phyloP scores from a whole-genome alignment of 306 rosid species.

The Urtica urens region DNA sequence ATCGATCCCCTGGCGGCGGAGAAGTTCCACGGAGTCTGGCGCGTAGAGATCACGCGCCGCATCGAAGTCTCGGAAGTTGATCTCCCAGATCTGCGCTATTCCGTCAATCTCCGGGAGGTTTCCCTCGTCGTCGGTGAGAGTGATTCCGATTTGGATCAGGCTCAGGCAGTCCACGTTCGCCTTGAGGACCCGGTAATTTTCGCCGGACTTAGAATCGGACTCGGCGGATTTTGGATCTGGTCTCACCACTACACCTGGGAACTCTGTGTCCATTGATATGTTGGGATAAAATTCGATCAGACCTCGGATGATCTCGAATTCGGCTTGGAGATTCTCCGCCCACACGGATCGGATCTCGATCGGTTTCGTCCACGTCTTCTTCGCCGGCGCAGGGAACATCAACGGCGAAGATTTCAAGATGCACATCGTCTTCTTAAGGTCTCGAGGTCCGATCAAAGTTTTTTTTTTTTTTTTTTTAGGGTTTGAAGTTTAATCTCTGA shows the following conservation, averaged over 20 bases:
- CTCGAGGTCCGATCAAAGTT: conserved; percentile 2
- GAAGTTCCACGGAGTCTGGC: conserved; percentile 42
- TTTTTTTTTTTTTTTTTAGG: background rate
- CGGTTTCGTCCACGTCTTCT: background rate
- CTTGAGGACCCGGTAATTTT: conserved; percentile 39
- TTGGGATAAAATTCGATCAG: conserved; percentile 26
- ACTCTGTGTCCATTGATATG: conserved; percentile 72
- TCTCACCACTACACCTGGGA: conserved; percentile 57
- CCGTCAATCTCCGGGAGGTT: conserved; percentile 55
- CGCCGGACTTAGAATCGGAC: background rate
- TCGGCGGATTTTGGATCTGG: conserved; percentile 16
- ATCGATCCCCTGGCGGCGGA: conserved; percentile 53
- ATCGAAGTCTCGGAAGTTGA: conserved; percentile 56
- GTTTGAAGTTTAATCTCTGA: background rate
- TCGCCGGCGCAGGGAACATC: background rate
- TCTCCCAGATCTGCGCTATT: conserved; percentile 44
- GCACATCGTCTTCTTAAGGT: conserved; percentile 18
- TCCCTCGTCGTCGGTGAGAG: conserved; percentile 35
- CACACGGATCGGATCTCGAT: conserved; percentile 47
- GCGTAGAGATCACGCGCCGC: conserved; percentile 43
- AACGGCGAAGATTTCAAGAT: conserved; percentile 1
- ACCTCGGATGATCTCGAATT: conserved; percentile 35
- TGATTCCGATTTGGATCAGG: conserved; percentile 59
- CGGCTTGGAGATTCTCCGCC: conserved; percentile 38
- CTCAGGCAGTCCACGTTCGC: conserved; percentile 65